Percentiles rank a stretch among this genome's conserved stretches.
phyloP scores from a whole-genome alignment of 2,329 filamentous ascomycete genomes.

The Nigrograna mackinnonii region DNA sequence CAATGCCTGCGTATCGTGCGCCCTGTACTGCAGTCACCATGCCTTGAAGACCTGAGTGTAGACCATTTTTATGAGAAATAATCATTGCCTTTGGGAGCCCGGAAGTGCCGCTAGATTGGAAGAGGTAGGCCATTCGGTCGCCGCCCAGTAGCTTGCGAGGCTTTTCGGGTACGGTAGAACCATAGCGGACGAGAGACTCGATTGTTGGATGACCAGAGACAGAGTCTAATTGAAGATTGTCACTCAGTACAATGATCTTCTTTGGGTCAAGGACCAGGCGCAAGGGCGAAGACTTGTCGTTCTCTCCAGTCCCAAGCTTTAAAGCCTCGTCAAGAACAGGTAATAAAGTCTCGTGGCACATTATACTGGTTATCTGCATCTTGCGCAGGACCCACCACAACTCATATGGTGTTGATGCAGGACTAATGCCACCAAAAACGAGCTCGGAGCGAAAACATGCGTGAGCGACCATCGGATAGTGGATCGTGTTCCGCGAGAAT shows the following conservation, averaged over 20 bases:
- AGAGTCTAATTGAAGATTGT: conserved; percentile 17
- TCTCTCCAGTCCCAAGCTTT: conserved; percentile 25
- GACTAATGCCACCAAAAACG: conserved; percentile 35
- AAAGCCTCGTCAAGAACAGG: conserved; percentile 25
- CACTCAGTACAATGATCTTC: conserved; percentile 31
- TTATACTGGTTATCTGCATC: conserved; percentile 32
- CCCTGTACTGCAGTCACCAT: conserved; percentile 25
- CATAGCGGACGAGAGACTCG: conserved; percentile 25
- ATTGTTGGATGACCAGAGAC: conserved; percentile 25
- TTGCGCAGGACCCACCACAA: conserved; percentile 35
- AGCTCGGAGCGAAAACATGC: conserved; percentile 32
- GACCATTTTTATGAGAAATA: conserved; percentile 32
- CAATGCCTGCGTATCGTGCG: conserved; percentile 20
- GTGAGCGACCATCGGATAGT: conserved; percentile 33
- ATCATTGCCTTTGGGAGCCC: conserved; percentile 39
- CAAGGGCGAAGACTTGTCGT: conserved; percentile 16
- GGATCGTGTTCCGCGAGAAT: conserved; percentile 31
- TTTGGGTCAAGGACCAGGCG: conserved; percentile 22
- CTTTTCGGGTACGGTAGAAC: conserved; percentile 17
- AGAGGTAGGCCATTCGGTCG: conserved; percentile 29
- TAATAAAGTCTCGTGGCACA: conserved; percentile 31
- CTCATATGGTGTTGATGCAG: conserved; percentile 31
- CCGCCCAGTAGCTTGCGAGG: conserved; percentile 24
- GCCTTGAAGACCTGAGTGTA: conserved; percentile 27
- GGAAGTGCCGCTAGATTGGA: conserved; percentile 32